A percentile compares a stretch with the other conserved stretches of the same genome.
phyloP scores from a whole-genome alignment of 2,329 filamentous ascomycete species.

The Hypoxylon sp. region DNA sequence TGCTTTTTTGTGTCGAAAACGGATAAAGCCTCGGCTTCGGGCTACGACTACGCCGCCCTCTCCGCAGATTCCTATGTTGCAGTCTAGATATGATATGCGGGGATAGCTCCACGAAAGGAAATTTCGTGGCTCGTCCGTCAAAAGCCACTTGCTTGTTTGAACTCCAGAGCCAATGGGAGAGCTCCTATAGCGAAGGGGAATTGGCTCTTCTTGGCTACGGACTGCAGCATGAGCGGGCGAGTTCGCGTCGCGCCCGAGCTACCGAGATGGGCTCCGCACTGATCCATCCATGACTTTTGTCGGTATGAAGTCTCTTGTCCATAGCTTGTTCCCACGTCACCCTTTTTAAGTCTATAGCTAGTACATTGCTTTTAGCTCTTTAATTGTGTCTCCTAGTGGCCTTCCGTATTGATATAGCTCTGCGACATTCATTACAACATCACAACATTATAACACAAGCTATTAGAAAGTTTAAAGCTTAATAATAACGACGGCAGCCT shows the following conservation, averaged over 20 bases:
- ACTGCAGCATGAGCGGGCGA: constrained; percentile 10
- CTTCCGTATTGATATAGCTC: not conserved
- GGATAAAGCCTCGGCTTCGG: constrained; percentile 26
- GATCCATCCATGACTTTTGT: not conserved
- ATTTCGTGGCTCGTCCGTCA: constrained; percentile 18
- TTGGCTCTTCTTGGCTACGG: constrained; percentile 10
- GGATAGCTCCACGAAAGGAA: constrained; percentile 13
- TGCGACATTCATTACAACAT: not conserved
- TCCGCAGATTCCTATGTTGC: constrained; percentile 16
- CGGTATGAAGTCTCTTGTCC: not conserved
- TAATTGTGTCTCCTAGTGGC: not conserved
- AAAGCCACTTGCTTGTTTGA: not conserved
- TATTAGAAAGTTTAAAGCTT: not conserved
- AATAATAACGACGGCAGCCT: not conserved
- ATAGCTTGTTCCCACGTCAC: constrained; percentile 5
- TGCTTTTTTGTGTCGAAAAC: constrained; percentile 8
- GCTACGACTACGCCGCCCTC: constrained; percentile 7
- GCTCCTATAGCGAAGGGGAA: constrained; percentile 29
- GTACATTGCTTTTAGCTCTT: not conserved
- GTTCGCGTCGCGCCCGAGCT: constrained; percentile 18
- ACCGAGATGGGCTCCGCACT: constrained; percentile 14
- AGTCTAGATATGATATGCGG: constrained; percentile 17
- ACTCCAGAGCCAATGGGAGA: constrained; percentile 29
- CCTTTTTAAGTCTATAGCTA: not conserved
- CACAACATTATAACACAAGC: not conserved